phyloP scores from a whole-genome alignment of 148 eudicot genomes.

The Vaccinium darrowii region DNA sequence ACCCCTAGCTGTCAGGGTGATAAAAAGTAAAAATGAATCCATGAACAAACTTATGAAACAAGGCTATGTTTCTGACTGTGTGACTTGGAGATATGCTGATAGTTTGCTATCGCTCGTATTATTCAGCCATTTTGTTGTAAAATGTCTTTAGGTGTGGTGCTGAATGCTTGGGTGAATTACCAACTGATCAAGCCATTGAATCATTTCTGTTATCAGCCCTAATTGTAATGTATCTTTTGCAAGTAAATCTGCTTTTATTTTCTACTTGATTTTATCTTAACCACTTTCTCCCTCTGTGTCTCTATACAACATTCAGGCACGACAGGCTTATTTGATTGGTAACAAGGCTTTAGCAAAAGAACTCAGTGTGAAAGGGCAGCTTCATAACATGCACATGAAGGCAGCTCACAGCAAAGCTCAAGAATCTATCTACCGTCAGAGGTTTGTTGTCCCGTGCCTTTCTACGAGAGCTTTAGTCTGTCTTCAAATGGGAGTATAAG shows the following conservation, averaged over 20 bases:
- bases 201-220: background rate
- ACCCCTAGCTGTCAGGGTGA: background rate
- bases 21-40: background rate
- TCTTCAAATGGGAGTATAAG: background rate
- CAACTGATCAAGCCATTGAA: background rate
- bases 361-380: constrained; percentile 84
- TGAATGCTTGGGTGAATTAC: constrained; percentile 5
- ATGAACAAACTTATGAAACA: background rate
- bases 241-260: background rate
- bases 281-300: background rate
- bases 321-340: constrained; percentile 80
- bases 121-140: background rate
- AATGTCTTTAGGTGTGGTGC: background rate
- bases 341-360: constrained; percentile 95
- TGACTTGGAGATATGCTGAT: background rate
- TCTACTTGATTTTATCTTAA: background rate
- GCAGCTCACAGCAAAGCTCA: constrained; percentile 94
- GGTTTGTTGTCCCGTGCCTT: constrained; percentile 41
- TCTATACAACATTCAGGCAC: constrained; percentile 51
- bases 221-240: background rate
- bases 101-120: background rate
- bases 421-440: constrained; percentile 84
- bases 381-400: constrained; percentile 94
- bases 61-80: background rate
- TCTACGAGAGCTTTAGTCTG: background rate